Base-by-base conservation (phyloP, 345 rosid species). In the Eucalyptus coolabah region DNA sequence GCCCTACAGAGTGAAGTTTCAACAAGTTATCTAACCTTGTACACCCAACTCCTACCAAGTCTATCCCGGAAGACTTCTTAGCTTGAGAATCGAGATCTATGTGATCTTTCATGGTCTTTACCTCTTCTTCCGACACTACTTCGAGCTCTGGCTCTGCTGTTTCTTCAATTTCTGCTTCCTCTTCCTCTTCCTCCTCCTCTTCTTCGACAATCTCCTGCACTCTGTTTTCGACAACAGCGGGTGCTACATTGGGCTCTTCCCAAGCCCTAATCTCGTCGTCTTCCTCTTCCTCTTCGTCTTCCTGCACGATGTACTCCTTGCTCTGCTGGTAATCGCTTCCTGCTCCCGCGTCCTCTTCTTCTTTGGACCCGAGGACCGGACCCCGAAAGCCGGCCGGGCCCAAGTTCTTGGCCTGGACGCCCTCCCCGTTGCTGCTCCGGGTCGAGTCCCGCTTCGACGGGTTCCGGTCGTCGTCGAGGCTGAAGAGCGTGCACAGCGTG, bases 71-170 rank as follows among this genome's bases (percentile, higher is more conserved):
- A 56, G 95, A 89, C 87, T 96, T 98, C 94, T 95, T 98, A 15
- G 95, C 91, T 56, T 95, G 98, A 4, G 96, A 91, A 92, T 96
- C 99, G 86, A 98, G 97, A 94, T 97, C 98, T 91, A 97, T 96
- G 89, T 97, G 96, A 91, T 98, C 98, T 87, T 97, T 97, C 93
- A 98, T 98, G 8, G 97, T 93, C 94, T 95, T 96, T 17, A 95
- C 53, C 82, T 96, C 97, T 90, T 96, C 99, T 88, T 91, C 81
- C 2, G 56, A 67, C 37, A 32, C 85, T 28, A 30, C 82, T 7
- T 49, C 50, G 88, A 89, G 56, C 26, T 82, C 91, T 21, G 90
- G 92, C 50, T 92, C 93, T 7, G 89, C 91, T 69, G 12, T 11
- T 40, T 77, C 83, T 23, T 77, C 85, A 21, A 40, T 77, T 77